Evolutionary conservation across 1,284 basidiomycete genomes (phyloP), one percentile per base, ranked within the genome.

Genomic region (Trichosporon inkin): DNA sequence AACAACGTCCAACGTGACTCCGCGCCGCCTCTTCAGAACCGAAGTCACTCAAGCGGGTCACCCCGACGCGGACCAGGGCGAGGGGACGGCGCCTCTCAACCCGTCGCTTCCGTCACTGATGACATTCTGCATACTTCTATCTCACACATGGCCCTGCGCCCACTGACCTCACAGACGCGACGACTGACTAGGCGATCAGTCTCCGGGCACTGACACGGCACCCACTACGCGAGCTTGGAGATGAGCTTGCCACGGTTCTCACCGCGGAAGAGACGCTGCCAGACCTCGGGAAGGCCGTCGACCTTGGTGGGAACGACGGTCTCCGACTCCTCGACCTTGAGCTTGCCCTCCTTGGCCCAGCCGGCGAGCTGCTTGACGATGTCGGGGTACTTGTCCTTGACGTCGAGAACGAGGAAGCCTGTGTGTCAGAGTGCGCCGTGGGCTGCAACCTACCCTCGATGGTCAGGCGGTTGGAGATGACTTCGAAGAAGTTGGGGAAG

Each of bases 401-500:
- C 65, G 68, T 80, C 78, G 57, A 74, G 62, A 10, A 77, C 67
- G 61, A 79, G 73, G 66, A 80, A 79, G 52, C 80, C 67, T 67
- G 51, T 13, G 20, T 37, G 37, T 38, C 24, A 58, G 61, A 32
- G n/a, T n/a, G 40, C 10, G 11, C 4, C 10, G 17, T 38, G 32
- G 14, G 22, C 16, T 11, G 11, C 14, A 32, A 63, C 68, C 49
- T 52, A 68, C 72, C 81, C 57, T 79, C 65, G 44, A 82, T 66
- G 40, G 65, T 70, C 56, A 79, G 65, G 7, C 80, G 68, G 68
- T 79, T 79, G 10, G 68, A 69, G 60, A 82, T 75, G 63, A 82
- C 56, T 47, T 74, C 66, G 32, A 61, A 54, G 60, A 68, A 68
- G 62, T 73, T 70, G 24, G 62, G 56, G 13, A 77, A 19, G 16